phyloP scores from a whole-genome alignment of 257 asterid species.

The Leptodermis oblonga region DNA sequence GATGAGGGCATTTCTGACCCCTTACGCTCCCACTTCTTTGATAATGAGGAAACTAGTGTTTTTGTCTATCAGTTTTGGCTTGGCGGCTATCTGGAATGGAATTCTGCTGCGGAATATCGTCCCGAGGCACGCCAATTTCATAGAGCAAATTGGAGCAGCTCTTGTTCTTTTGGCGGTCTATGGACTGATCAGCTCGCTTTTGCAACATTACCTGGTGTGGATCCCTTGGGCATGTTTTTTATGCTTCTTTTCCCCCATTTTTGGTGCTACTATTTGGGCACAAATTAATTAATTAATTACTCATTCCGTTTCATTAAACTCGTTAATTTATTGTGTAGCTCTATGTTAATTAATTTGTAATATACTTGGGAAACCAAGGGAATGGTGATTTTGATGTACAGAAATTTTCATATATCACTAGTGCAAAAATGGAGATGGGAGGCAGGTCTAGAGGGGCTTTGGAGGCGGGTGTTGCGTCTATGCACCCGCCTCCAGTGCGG shows the following conservation, averaged over 20 bases:
- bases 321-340: too few species aligned
- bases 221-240: neutral
- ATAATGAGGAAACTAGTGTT: neutral
- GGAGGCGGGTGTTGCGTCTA: too few species aligned
- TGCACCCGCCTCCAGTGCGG: too few species aligned
- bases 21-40: neutral
- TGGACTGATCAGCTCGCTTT: neutral
- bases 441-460: too few species aligned
- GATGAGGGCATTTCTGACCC: neutral
- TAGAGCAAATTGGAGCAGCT: neutral
- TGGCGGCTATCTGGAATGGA: neutral
- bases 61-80: neutral
- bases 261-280: neutral
- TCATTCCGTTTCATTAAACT: too few species aligned
- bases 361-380: too few species aligned
- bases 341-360: too few species aligned
- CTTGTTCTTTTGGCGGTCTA: neutral
- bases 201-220: neutral
- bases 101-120: neutral
- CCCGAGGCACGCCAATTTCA: neutral
- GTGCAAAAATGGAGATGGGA: too few species aligned
- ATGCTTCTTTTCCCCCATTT: neutral
- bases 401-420: too few species aligned
- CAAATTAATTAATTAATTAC: too few species aligned
- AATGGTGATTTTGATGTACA: too few species aligned